A percentile compares a stretch with the other conserved stretches of the same genome.
These are phyloP conservation scores for Boechera divaricarpa DNA, from an alignment of 345 rosid genomes.

Conservation along the genomic window DNA sequence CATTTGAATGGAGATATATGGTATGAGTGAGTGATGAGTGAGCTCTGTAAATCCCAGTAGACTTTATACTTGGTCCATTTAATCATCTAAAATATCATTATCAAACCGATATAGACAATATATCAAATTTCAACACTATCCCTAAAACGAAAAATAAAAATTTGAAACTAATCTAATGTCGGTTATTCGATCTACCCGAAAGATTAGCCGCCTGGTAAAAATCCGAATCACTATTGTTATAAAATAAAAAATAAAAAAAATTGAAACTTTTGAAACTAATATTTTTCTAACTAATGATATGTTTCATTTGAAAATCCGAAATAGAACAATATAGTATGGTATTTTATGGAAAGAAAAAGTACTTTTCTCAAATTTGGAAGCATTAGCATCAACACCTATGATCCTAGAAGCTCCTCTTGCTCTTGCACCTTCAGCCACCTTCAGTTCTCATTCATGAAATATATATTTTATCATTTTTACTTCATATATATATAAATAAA, in stretches of 20 bases:
- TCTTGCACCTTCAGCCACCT: conserved; percentile 73
- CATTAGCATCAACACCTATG: conserved; percentile 63
- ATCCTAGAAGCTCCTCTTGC: conserved; percentile 69
- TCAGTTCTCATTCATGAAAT: conserved; percentile 25
- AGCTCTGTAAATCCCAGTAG: background rate
- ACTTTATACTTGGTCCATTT: background rate
- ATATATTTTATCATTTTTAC: background rate
- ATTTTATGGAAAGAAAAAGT: background rate
- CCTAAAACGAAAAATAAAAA: too few relatives aligned
- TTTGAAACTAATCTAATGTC: too few relatives aligned
- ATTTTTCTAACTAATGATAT: background rate
- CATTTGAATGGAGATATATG: conserved; percentile 8
- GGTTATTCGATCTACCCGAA: too few relatives aligned
- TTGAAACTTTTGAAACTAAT: background rate
- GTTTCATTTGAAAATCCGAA: too few relatives aligned
- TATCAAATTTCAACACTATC: background rate
- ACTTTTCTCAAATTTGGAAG: conserved; percentile 62
- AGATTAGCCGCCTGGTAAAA: too few relatives aligned
- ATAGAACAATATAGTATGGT: too few relatives aligned
- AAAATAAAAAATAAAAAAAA: too few relatives aligned
- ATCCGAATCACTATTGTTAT: too few relatives aligned
- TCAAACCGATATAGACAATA: too few relatives aligned
- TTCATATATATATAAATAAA: background rate
- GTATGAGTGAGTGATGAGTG: background rate
- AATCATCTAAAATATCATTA: background rate